Conservation (phyloP, 176 grass and related monocot genomes). For the Hsuehochloa calcarea region DNA sequence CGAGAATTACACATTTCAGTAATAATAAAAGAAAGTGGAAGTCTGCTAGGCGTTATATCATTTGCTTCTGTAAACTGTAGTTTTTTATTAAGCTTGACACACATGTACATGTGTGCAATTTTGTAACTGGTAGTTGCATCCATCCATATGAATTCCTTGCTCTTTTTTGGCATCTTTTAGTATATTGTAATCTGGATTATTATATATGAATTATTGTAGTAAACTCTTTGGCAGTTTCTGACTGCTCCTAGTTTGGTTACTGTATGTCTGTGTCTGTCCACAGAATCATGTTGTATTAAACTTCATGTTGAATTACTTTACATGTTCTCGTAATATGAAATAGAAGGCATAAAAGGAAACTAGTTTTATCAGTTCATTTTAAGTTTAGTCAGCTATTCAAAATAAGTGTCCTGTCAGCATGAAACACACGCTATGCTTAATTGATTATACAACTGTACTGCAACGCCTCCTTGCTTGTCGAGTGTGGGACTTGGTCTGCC, state of each 20-base stretch:
- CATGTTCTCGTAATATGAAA: neutral
- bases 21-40: neutral
- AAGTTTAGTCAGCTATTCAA: neutral
- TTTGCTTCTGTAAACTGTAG: neutral
- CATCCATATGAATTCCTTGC: neutral
- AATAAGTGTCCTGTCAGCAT: neutral
- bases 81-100: neutral
- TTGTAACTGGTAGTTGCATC: neutral
- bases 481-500: neutral
- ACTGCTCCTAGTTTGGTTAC: neutral
- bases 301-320: neutral
- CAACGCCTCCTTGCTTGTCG: neutral
- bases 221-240: neutral
- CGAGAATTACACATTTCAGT: neutral
- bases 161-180: neutral
- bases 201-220: constrained; percentile 4
- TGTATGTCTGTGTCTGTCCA: neutral
- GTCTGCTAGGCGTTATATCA: neutral
- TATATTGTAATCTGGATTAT: neutral
- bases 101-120: neutral
- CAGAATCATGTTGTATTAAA: neutral
- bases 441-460: neutral
- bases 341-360: neutral
- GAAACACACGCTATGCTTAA: neutral
- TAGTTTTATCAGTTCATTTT: neutral